Base-by-base conservation (phyloP, 441 rosid genomes). In the Adansonia gregorii region DNA sequence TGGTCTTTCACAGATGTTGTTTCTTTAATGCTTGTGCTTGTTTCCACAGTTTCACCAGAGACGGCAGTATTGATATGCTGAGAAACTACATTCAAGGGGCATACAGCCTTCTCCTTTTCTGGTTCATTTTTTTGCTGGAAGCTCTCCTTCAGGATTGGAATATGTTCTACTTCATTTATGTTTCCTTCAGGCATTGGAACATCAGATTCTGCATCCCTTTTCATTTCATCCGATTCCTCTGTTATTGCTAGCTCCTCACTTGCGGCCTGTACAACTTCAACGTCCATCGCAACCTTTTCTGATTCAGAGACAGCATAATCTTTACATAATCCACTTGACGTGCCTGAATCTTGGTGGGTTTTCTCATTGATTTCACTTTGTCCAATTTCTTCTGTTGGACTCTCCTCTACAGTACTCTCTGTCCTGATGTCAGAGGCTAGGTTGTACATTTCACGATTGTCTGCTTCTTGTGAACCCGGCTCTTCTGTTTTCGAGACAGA, bases 121-220 rank as follows among this genome's bases (percentile, higher is more conserved):
- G 55, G 75, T 77, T 76, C 78, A 56, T 79, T 68, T 72, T 75
- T 80, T 76, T 78, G 79, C 68, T 35, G 64, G 69, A 63, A 64
- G 46, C 64, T 78, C 19, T 71, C 65, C 2, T 59, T 39, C 64
- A 80, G 17, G 8, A 39, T n/a, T 64, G 73, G 19, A 35, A 66
- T 12, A 48, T 22, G 11, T 71, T 78, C 67, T 3, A 35, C 8
- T 12, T 69, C 22, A 19, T 39, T 19, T 9, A 27, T 74, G 4
- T 54, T 49, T 20, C 67, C 77, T 74, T 78, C 74, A 8, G 72
- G 78, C 64, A 10, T 56, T 72, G 8, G 60, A 31, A 43, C 35
- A 45, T 46, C 46, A 54, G 14, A 2, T 76, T 27, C 75, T 31
- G 55, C 41, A 48, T 45, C 76, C 64, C 45, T 67, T 72, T 52